Evolutionary conservation across 768 basidiomycete genomes (phyloP), one percentile per base, ranked within the genome.

Genomic region (Boletus eberwhitei): DNA sequence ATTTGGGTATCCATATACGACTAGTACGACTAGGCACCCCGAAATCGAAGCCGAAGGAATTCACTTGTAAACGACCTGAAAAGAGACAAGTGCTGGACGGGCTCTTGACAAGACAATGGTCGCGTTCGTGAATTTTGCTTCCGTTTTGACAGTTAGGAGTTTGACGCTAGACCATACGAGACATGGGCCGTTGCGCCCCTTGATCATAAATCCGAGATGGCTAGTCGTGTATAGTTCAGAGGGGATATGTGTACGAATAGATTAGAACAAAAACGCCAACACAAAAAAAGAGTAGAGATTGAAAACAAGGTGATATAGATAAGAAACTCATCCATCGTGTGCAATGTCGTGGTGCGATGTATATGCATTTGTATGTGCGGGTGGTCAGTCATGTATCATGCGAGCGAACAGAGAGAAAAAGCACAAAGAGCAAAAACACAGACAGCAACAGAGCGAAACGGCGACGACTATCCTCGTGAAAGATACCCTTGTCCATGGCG

Each of bases 401-500:
- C 44, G 35, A 45, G 13, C 17, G 21, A 46, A 19, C 13, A 17
- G 3, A 5, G 46, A 1, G 9, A 13, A 6, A 26, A 8, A 44
- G 43, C 22, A 36, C 5, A 19, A 37, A n/a, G 26, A 34, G 5
- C 12, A 26, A 22, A 8, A 19, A 9, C 26, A 38, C 7, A 3
- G 32, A 45, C n/a, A 49, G 41, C 41, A 34, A 54, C 5, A 8
- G 32, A 50, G 14, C 11, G 14, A 2, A 40, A 11, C 13, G 14
- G 21, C 38, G 21, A 14, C 22, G 4, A 48, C 39, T 51, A 63
- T 8, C 57, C 50, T n/a, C 61, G 48, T 26, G 61, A 55, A 1
- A 37, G 13, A 31, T 62, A 62, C 2, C 45, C 60, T 11, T 54
- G 56, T 13, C 43, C 46, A 21, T 61, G 62, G 24, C 53, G 64